A percentile compares a stretch with the other conserved stretches of the same genome.
phyloP scores from a whole-genome alignment of 345 rosid genomes.

The Trapa incisa region DNA sequence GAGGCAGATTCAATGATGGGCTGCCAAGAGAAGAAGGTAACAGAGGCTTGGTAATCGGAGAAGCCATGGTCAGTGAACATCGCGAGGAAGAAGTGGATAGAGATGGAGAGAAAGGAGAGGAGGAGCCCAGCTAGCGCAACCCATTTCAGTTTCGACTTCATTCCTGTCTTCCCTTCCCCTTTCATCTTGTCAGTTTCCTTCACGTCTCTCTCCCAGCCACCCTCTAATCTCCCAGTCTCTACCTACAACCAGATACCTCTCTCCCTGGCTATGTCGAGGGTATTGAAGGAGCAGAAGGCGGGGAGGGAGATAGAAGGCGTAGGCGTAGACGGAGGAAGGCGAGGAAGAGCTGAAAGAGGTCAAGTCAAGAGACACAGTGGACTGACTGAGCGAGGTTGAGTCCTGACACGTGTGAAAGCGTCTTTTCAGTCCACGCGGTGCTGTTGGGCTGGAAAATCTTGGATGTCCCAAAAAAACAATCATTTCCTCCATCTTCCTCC shows the following conservation, averaged over 20 bases:
- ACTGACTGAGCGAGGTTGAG: background rate
- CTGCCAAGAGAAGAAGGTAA: conserved; percentile 93
- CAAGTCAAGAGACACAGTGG: background rate
- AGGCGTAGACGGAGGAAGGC: background rate
- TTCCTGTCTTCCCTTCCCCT: conserved; percentile 63
- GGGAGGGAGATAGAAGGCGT: conserved; percentile 3
- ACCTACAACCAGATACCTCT: background rate
- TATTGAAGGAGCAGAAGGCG: background rate
- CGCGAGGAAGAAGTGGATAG: conserved; percentile 73
- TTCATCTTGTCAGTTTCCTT: conserved; percentile 18
- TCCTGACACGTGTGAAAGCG: conserved; percentile 4
- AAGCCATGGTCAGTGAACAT: conserved; percentile 60
- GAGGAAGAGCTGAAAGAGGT: background rate
- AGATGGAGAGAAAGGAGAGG: conserved; percentile 59
- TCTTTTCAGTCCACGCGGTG: conserved; percentile 1
- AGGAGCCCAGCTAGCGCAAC: conserved; percentile 66
- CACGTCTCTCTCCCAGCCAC: too few relatives aligned
- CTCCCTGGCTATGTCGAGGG: background rate
- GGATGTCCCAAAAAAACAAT: background rate
- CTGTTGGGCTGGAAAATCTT: background rate
- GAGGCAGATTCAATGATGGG: conserved; percentile 57
- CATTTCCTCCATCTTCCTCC: background rate
- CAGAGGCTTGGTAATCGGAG: conserved; percentile 70
- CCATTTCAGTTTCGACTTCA: conserved; percentile 86
- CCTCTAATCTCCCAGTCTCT: background rate